phyloP scores from a whole-genome alignment of 2,329 filamentous ascomycete species.

The Pseudogymnoascus sp. region DNA sequence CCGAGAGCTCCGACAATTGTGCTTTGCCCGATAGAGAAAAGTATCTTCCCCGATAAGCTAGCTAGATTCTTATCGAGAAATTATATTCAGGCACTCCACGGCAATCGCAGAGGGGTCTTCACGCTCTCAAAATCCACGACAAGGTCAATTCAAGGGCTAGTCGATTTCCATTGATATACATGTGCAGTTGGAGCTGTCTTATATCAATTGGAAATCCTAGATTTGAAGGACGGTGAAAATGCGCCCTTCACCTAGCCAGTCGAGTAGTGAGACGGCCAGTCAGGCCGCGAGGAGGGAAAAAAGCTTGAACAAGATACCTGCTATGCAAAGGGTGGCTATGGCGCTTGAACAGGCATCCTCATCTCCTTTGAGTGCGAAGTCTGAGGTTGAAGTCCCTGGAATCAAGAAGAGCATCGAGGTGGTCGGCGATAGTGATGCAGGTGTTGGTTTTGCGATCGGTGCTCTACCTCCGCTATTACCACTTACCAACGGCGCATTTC shows the following conservation, averaged over 20 bases:
- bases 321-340: constrained; percentile 2
- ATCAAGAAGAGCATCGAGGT: background rate
- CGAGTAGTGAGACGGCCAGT: background rate
- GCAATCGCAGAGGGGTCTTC: background rate
- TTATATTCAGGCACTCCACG: background rate
- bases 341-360: background rate
- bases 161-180: constrained; percentile 1
- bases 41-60: constrained; percentile 8
- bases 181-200: constrained; percentile 6
- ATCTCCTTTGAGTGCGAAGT: background rate
- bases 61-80: constrained; percentile 8
- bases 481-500: constrained; percentile 5
- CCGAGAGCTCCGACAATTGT: background rate
- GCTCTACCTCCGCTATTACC: background rate
- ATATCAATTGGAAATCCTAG: constrained; percentile 1
- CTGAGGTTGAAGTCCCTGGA: background rate
- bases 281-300: constrained; percentile 8
- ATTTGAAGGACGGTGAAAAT: background rate
- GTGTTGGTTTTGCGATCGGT: background rate
- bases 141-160: constrained; percentile 1
- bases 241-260: background rate
- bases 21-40: constrained; percentile 7
- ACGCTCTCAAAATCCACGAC: background rate
- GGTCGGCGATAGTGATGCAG: background rate
- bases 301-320: constrained; percentile 8